phyloP scores from a whole-genome alignment of 192 early-diverging fungal genomes.

The Mortierella alpina region DNA sequence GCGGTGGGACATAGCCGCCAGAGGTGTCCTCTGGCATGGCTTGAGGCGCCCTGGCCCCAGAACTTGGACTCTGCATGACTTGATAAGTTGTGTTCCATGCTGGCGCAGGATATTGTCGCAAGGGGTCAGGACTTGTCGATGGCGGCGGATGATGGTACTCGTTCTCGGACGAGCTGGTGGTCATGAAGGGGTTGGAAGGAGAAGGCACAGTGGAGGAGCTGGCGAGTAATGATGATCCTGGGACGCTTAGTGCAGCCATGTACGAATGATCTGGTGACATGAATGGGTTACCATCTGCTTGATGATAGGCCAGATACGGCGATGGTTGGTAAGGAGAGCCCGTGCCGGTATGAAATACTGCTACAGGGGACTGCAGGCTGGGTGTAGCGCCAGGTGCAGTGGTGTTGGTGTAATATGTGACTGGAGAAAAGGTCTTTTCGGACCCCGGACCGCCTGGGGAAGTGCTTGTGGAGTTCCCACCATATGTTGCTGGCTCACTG shows the following conservation, averaged over 20 bases:
- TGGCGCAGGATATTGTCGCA: neutral
- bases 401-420: neutral
- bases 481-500: too few relatives aligned
- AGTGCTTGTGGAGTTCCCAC: too few relatives aligned
- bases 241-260: neutral
- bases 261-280: constrained; percentile 29
- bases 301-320: neutral
- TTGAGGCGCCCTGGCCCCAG: constrained; percentile 33
- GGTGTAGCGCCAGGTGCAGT: neutral
- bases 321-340: neutral
- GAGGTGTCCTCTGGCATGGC: constrained; percentile 11
- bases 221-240: neutral
- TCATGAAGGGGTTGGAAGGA: constrained; percentile 19
- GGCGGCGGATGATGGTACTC: neutral
- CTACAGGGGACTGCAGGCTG: constrained; percentile 10
- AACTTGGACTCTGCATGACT: constrained; percentile 11
- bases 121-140: constrained; percentile 4
- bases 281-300: constrained; percentile 14
- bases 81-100: neutral
- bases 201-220: neutral
- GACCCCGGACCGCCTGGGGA: too few relatives aligned
- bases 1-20: constrained; percentile 14
- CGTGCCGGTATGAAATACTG: neutral
- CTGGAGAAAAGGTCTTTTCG: neutral
- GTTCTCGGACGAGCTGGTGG: neutral